Base-by-base conservation (phyloP, 1,284 basidiomycete species). In the Melampsora americana region DNA sequence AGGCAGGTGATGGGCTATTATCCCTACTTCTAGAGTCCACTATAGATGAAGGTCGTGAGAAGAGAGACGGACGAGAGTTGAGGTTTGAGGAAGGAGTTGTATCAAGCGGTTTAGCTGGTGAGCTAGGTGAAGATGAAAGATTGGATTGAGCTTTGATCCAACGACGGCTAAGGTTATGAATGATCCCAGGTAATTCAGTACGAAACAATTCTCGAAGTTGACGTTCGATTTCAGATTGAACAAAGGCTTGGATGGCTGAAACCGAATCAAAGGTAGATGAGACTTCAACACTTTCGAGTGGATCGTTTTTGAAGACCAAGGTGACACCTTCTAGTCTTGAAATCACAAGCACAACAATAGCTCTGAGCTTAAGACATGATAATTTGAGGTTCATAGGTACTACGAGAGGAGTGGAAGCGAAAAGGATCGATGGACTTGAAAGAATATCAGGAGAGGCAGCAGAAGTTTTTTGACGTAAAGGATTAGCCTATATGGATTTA, bases 241-340 rank as follows among this genome's bases (percentile, higher is more conserved):
- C 92, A 83, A 95, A 97, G 75, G 92, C 94, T 81, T 97, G 92
- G 74, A 99, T 97, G 78, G 97, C 94, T 67, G 92, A 93, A 78
- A 99, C 95, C 20, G 92, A 94, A 84, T 99, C 96, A 81, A 99
- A 99, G 0, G 95, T 98, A 81, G 91, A 93, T 83, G 91, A 93
- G 80, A 99, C 98, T 81, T 98, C 92, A 72, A 99, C 93, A 80
- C 94, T 93, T 84, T 99, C 95, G 26, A 99, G 87, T 0, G 96
- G 96, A 84, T 99, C 96, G 74, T 97, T 99, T 85, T 99, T 99
- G 89, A 99, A 99, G 30, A 99, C 96, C 64, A 99, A 88, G 0
- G 96, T 99, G 83, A 99, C 97, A 66, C 96, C 96, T 82, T 98
- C 98, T 82, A 91, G 91, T 79, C 92, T 92, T 32, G 94, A 97